Evolutionary conservation across 2,329 filamentous ascomycete genomes (phyloP).

Genomic region (Diplodia seriata): DNA sequence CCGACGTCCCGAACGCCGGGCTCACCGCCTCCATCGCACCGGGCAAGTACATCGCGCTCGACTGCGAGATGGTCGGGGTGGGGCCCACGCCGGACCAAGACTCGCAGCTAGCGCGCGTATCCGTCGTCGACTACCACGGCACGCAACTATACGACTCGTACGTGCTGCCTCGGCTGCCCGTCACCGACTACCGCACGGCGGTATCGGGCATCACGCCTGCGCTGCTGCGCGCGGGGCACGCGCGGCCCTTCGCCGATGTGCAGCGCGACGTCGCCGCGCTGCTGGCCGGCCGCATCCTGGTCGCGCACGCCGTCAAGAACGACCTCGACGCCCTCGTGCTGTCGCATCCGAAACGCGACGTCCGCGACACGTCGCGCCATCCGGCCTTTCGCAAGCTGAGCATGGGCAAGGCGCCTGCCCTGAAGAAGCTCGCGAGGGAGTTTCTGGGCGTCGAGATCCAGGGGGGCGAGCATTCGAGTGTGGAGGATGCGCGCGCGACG

Average conservation of each 20-base stretch:
- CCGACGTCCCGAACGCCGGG: conserved; percentile 53
- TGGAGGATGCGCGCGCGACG: conserved; percentile 82
- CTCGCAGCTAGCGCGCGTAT: conserved; percentile 84
- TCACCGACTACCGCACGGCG: conserved; percentile 88
- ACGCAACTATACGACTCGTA: conserved; percentile 93
- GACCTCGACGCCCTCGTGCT: conserved; percentile 77
- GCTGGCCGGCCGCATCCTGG: conserved; percentile 72
- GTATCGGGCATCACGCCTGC: conserved; percentile 82
- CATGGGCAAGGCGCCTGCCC: conserved; percentile 71
- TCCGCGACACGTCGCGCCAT: conserved; percentile 84
- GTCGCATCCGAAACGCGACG: conserved; percentile 77
- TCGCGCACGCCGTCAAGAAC: conserved; percentile 85
- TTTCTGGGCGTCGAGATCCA: conserved; percentile 67
- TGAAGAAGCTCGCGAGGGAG: conserved; percentile 66
- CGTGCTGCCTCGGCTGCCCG: conserved; percentile 76
- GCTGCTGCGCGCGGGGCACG: conserved; percentile 66
- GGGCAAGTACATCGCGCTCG: conserved; percentile 90
- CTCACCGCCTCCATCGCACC: conserved; percentile 65
- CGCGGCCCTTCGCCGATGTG: conserved; percentile 72
- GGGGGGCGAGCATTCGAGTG: conserved; percentile 65
- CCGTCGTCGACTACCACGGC: conserved; percentile 91
- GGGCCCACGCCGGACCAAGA: conserved; percentile 68
- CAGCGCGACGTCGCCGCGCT: conserved; percentile 74
- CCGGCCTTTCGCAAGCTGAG: conserved; percentile 74
- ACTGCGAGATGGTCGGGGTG: conserved; percentile 98